phyloP scores from a whole-genome alignment of 768 basidiomycete species.

The Termitomyces sp. region DNA sequence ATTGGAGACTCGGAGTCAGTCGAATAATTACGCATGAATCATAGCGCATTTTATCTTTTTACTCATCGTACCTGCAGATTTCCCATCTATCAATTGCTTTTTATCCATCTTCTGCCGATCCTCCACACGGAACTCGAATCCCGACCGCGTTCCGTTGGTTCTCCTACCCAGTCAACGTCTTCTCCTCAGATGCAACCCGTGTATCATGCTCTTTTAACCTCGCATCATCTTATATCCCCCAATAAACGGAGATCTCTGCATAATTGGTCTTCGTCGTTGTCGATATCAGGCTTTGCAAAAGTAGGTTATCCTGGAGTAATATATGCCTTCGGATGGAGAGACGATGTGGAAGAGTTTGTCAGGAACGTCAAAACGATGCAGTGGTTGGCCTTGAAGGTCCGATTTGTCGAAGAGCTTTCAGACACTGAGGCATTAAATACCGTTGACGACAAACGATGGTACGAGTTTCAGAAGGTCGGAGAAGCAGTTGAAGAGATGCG shows the following conservation, averaged over 20 bases:
- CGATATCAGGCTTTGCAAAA: constrained; percentile 63
- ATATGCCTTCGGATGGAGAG: constrained; percentile 54
- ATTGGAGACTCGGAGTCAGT: constrained; percentile 28
- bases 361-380: constrained; percentile 68
- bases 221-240: constrained; percentile 66
- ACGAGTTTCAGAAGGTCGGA: constrained; percentile 62
- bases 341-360: constrained; percentile 58
- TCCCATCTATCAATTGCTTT: constrained; percentile 55
- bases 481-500: constrained; percentile 68
- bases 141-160: neutral
- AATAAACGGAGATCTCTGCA: constrained; percentile 55
- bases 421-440: neutral
- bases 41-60: neutral
- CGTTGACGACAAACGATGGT: constrained; percentile 33
- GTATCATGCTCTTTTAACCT: constrained; percentile 64
- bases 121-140: constrained; percentile 35
- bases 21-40: neutral
- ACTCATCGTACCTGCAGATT: constrained; percentile 32
- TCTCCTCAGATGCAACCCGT: neutral
- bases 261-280: constrained; percentile 49
- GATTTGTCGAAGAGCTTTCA: constrained; percentile 49
- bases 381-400: constrained; percentile 64
- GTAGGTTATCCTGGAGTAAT: constrained; percentile 73
- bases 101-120: constrained; percentile 49
- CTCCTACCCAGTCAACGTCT: neutral